Evolutionary conservation across 495 filamentous ascomycete genomes (phyloP).

Genomic region (Astrocystis sublimbata): DNA sequence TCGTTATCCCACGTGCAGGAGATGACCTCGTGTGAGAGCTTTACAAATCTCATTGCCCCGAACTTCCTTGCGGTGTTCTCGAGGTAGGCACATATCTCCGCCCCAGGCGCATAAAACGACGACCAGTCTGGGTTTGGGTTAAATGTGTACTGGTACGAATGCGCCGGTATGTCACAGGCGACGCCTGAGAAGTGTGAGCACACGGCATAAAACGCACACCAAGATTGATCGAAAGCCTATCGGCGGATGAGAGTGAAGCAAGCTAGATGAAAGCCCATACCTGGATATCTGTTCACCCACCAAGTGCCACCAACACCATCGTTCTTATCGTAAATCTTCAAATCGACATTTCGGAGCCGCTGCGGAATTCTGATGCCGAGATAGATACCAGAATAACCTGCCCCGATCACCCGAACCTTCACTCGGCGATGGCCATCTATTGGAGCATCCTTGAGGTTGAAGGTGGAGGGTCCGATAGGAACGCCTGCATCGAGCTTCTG

Average conservation of each 20-base stretch:
- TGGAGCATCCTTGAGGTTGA: conserved; percentile 41
- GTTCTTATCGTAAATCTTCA: conserved; percentile 48
- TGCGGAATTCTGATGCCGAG: conserved; percentile 42
- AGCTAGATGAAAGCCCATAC: conserved; percentile 23
- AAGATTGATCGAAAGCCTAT: background rate
- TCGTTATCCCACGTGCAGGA: conserved; percentile 56
- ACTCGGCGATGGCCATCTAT: conserved; percentile 50
- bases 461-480: background rate
- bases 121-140: conserved; percentile 67
- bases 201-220: background rate
- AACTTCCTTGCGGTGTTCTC: conserved; percentile 59
- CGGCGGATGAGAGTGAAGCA: background rate
- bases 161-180: conserved; percentile 49
- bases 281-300: conserved; percentile 49
- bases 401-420: conserved; percentile 50
- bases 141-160: conserved; percentile 66
- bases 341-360: conserved; percentile 42
- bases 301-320: conserved; percentile 46
- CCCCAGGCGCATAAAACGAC: conserved; percentile 62
- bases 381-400: conserved; percentile 53
- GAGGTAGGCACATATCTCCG: conserved; percentile 64
- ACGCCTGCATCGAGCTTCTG: background rate
- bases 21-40: conserved; percentile 40
- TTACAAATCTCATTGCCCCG: conserved; percentile 52
- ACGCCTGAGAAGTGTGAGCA: conserved; percentile 30